Evolutionary conservation across 2,329 filamentous ascomycete genomes (phyloP).

Genomic region (Fusarium veterinarium): DNA sequence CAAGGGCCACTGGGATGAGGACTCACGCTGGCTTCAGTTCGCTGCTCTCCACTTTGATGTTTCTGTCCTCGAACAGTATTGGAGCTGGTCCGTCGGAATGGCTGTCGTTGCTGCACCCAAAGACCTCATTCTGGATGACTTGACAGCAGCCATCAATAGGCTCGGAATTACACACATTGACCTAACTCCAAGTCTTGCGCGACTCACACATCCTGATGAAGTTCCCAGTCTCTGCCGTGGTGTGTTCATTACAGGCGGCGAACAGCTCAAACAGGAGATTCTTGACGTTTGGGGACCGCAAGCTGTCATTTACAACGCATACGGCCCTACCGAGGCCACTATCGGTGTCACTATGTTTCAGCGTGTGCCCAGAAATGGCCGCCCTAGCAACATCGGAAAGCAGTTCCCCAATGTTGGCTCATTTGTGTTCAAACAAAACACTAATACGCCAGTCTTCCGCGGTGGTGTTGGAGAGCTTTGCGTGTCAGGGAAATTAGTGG

Average conservation of each 20-base stretch:
- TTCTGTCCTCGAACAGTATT: slow-evolving; percentile 92
- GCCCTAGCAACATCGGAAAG: slow-evolving; percentile 87
- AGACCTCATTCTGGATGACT: slow-evolving; percentile 86
- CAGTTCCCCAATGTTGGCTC: slow-evolving; percentile 91
- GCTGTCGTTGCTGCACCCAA: slow-evolving; percentile 83
- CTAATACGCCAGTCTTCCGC: slow-evolving; percentile 76
- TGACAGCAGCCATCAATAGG: slow-evolving; percentile 76
- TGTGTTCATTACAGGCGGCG: slow-evolving; percentile 93
- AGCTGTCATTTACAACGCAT: slow-evolving; percentile 88
- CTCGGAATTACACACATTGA: slow-evolving; percentile 90
- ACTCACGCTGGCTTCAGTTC: slow-evolving; percentile 90
- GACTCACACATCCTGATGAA: slow-evolving; percentile 80
- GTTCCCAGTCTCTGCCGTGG: slow-evolving; percentile 83
- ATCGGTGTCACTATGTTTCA: slow-evolving; percentile 93
- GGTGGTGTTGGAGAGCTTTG: slow-evolving; percentile 90
- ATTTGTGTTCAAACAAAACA: slow-evolving; percentile 78
- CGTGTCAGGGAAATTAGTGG: slow-evolving; percentile 86
- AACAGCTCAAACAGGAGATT: slow-evolving; percentile 89
- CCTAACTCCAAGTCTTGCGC: slow-evolving; percentile 87
- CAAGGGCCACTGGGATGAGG: slow-evolving; percentile 74
- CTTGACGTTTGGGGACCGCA: slow-evolving; percentile 85
- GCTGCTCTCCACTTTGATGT: slow-evolving; percentile 96
- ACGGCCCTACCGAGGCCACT: slow-evolving; percentile 92
- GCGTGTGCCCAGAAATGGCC: slow-evolving; percentile 80
- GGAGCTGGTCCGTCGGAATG: slow-evolving; percentile 93